These are phyloP conservation scores for Boletellus sp. DNA, from an alignment of 768 basidiomycete species.

Conservation along the genomic window DNA sequence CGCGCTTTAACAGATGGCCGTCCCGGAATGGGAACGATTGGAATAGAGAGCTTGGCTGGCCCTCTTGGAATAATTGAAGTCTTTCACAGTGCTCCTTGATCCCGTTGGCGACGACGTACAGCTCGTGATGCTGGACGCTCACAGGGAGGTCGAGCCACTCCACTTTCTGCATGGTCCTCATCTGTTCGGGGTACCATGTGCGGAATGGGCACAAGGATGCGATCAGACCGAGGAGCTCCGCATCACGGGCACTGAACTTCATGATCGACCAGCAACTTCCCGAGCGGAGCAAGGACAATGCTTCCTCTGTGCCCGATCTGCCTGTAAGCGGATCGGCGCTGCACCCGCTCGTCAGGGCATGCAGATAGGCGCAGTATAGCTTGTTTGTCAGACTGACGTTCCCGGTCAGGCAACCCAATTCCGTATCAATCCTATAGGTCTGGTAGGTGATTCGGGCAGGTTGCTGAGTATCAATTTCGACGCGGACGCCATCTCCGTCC, in stretches of 20 bases:
- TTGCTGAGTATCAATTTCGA: conserved; percentile 8
- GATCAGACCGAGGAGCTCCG: conserved; percentile 31
- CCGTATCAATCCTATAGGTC: conserved; percentile 28
- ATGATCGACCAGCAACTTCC: conserved; percentile 40
- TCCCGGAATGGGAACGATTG: conserved; percentile 14
- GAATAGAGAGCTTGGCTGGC: not conserved
- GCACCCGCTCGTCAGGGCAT: conserved; percentile 41
- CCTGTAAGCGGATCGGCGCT: conserved; percentile 41
- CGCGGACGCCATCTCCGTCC: conserved; percentile 15
- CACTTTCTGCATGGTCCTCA: conserved; percentile 17
- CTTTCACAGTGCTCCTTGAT: conserved; percentile 23
- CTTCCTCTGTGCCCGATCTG: conserved; percentile 42
- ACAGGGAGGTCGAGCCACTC: conserved; percentile 9
- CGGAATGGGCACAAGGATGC: conserved; percentile 31
- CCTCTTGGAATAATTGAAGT: conserved; percentile 3
- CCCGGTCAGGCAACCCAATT: conserved; percentile 27
- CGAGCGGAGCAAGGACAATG: conserved; percentile 36
- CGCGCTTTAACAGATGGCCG: conserved; percentile 14
- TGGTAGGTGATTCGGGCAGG: conserved; percentile 14
- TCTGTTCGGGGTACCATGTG: conserved; percentile 36
- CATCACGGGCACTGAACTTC: conserved; percentile 26
- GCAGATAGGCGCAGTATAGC: conserved; percentile 41
- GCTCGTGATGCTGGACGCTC: not conserved
- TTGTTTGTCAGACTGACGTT: conserved; percentile 24
- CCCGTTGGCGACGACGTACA: conserved; percentile 5